A percentile compares a stretch with the other conserved stretches of the same genome.
phyloP scores from a whole-genome alignment of 305 asterid genomes.

The Withania somnifera region DNA sequence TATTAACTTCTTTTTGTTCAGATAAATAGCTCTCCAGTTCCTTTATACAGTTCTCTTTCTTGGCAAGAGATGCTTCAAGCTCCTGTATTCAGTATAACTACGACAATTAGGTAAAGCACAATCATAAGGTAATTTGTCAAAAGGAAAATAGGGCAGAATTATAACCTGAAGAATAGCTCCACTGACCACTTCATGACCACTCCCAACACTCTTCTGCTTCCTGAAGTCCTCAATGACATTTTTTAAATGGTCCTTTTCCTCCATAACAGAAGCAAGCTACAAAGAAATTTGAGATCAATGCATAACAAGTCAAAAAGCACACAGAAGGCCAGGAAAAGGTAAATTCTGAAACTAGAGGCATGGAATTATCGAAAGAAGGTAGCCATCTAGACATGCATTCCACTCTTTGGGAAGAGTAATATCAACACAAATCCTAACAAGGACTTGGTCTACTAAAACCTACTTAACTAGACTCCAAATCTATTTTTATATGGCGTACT shows the following conservation, averaged over 20 bases:
- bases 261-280: conserved; percentile 59
- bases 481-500: not conserved
- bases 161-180: conserved; percentile 52
- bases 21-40: conserved; percentile 62
- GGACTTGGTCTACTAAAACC: not conserved
- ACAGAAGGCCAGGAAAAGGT: not conserved
- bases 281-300: conserved; percentile 16
- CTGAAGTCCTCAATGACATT: conserved; percentile 37
- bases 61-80: conserved; percentile 63
- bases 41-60: conserved; percentile 59
- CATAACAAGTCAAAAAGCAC: conserved; percentile 9
- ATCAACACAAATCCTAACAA: not conserved
- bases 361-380: not conserved
- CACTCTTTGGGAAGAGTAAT: not conserved
- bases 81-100: conserved; percentile 41
- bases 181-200: conserved; percentile 39
- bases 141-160: not conserved
- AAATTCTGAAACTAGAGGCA: not conserved
- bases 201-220: conserved; percentile 36
- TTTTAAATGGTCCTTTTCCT: conserved; percentile 60
- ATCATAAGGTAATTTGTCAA: not conserved
- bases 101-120: conserved; percentile 7
- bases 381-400: not conserved
- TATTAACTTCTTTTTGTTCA: conserved; percentile 44
- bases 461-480: not conserved